Evolutionary conservation across 495 filamentous ascomycete genomes (phyloP).

Genomic region (Viridothelium virens): DNA sequence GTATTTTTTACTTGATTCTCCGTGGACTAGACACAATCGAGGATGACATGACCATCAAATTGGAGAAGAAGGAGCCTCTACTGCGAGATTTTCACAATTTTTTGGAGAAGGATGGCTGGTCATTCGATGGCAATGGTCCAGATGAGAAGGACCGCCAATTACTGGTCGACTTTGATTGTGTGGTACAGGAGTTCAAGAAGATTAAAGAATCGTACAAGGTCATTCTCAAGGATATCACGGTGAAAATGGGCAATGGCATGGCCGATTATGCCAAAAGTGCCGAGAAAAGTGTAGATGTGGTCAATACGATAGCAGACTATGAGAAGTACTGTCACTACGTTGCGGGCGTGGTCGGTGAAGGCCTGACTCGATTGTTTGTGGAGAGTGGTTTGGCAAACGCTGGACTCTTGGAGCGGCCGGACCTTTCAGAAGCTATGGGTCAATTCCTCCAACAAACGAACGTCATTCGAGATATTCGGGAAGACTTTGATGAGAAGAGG

Average conservation of each 20-base stretch:
- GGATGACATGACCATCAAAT: slow-evolving; percentile 89
- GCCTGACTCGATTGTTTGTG: slow-evolving; percentile 83
- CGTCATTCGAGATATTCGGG: slow-evolving; percentile 90
- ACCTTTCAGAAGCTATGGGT: slow-evolving; percentile 90
- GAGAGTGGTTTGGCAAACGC: slow-evolving; percentile 82
- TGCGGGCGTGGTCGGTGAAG: slow-evolving; percentile 92
- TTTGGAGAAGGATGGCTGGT: slow-evolving; percentile 82
- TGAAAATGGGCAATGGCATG: slow-evolving; percentile 98
- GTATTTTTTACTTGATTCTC: slow-evolving; percentile 87
- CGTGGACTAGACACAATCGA: slow-evolving; percentile 93
- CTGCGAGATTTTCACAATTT: slow-evolving; percentile 71
- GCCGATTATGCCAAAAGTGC: slow-evolving; percentile 85
- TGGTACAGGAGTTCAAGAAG: slow-evolving; percentile 81
- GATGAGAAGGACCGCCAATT: slow-evolving; percentile 91
- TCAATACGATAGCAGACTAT: slow-evolving; percentile 79
- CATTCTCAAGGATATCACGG: slow-evolving; percentile 89
- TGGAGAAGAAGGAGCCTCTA: slow-evolving; percentile 75
- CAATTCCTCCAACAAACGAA: slow-evolving; percentile 97
- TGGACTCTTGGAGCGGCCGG: slow-evolving; percentile 64
- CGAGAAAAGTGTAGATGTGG: slow-evolving; percentile 65
- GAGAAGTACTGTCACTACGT: slow-evolving; percentile 97
- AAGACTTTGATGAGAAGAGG: slow-evolving; percentile 78
- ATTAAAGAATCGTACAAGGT: slow-evolving; percentile 74
- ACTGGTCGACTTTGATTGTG: slow-evolving; percentile 80
- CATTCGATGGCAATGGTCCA: slow-evolving; percentile 72